Evolutionary conservation across 164 flowering plant genomes (phyloP).

Genomic region (Santalum album): DNA sequence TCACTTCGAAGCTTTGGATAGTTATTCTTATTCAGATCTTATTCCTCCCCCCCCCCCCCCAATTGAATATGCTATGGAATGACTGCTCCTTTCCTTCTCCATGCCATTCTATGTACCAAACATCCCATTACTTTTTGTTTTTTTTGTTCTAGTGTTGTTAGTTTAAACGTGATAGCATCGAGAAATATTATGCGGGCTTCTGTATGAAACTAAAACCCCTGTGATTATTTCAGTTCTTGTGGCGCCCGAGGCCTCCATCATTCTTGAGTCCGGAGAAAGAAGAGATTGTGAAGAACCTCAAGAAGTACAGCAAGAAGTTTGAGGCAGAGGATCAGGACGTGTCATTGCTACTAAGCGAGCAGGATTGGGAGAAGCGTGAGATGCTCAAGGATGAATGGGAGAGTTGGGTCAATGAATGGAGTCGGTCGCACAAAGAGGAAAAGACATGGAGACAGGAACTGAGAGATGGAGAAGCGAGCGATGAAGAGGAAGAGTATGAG

Average conservation of each 20-base stretch:
- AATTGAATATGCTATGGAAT: no score
- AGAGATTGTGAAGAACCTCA: conserved; percentile 85
- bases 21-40: no score
- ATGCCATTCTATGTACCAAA: no score
- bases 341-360: conserved; percentile 70
- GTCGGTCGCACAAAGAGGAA: conserved; percentile 63
- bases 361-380: conserved; percentile 83
- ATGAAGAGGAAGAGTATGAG: conserved; percentile 91
- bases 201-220: no score
- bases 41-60: no score
- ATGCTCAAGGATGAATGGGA: conserved; percentile 86
- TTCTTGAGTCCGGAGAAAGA: conserved; percentile 75
- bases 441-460: conserved; percentile 45
- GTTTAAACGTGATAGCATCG: no score
- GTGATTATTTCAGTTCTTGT: conserved; percentile 39
- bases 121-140: no score
- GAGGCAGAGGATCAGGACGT: conserved; percentile 97
- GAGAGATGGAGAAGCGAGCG: conserved; percentile 91
- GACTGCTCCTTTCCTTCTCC: no score
- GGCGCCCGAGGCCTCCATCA: conserved; percentile 95
- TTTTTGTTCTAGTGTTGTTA: no score
- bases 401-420: conserved; percentile 68
- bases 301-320: conserved; percentile 91
- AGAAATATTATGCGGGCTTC: no score
- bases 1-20: no score